A percentile compares a stretch with the other conserved stretches of the same genome.
Conservation (phyloP, 192 early-diverging fungal species). For the Backusella tuberculispora region DNA sequence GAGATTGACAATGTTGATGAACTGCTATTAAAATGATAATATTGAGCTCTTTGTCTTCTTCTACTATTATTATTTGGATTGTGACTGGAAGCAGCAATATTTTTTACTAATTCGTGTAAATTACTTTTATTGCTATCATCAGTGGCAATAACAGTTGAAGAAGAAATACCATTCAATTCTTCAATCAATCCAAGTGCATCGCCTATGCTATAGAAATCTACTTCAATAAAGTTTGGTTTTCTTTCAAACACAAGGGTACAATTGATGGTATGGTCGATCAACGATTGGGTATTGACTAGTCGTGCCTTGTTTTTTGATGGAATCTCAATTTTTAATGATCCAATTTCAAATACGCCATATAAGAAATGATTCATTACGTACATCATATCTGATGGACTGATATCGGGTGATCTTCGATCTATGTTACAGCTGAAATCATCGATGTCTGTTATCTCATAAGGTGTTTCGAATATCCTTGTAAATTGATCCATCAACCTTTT, state of each 20-base stretch:
- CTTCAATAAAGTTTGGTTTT: constrained; percentile 67
- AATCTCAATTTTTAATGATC: constrained; percentile 40
- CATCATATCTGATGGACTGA: constrained; percentile 43
- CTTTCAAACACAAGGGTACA: constrained; percentile 47
- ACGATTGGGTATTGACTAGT: constrained; percentile 53
- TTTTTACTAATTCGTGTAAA: neutral
- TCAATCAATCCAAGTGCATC: constrained; percentile 51
- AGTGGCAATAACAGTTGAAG: neutral
- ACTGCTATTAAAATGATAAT: neutral
- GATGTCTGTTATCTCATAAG: constrained; percentile 52
- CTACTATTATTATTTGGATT: neutral
- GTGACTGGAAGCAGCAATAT: neutral
- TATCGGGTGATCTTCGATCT: constrained; percentile 46
- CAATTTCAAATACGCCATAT: constrained; percentile 44
- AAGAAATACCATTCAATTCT: constrained; percentile 53
- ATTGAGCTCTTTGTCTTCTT: neutral
- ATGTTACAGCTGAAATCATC: constrained; percentile 55
- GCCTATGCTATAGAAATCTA: constrained; percentile 73
- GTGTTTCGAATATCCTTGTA: constrained; percentile 67
- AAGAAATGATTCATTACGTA: constrained; percentile 78
- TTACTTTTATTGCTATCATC: neutral
- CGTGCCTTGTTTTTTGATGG: constrained; percentile 49
- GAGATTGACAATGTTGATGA: neutral
- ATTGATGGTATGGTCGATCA: constrained; percentile 57
- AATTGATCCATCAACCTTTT: constrained; percentile 62